Evolutionary conservation across 139 green algal species (phyloP), one percentile per base, ranked within the genome.

Genomic region (Coelastrella sp.): DNA sequence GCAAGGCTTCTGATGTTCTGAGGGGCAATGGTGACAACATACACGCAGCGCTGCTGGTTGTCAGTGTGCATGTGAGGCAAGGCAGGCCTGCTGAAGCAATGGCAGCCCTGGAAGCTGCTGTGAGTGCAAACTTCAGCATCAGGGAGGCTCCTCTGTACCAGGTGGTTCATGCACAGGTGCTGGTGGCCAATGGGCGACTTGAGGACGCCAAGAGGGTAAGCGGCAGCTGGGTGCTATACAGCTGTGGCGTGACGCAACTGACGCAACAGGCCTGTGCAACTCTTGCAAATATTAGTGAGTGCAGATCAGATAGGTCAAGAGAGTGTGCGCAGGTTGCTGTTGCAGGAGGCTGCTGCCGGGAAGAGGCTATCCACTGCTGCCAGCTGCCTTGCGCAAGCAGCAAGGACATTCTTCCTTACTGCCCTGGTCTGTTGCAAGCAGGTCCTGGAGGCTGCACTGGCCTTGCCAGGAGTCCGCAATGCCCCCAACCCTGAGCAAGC

Each of bases 391-490:
- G 32, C 32, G 32, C 32, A 47, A 47, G 32, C 32, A 47, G 32
- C 32, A 47, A 47, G 32, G 32, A 47, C 1, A 47, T 47, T 0
- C 32, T 47, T 47, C 32, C 32, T 47, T 1, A 47, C 32, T 47
- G 32, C 32, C 32, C 32, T 47, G 32, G 32, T 47, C 32, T 47
- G 32, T 47, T 80, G 74, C 32, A 57, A 14, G 5, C 85, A 96
- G 92, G 93, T 95, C 79, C 91, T 98, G 59, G 93, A 97, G 82
- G 85, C 83, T 3, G 94, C 94, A 59, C 96, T 97, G 92, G n/a
- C 71, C 47, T 60, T 95, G 87, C 90, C 93, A 23, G 95, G 95
- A 23, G 94, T 96, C 83, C 88, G 90, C 16, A 90, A 60, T 5
- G 20, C 91, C 5, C 83, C 94, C 14, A 93, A 85, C 14, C 0